phyloP scores from a whole-genome alignment of 495 filamentous ascomycete genomes.

The Hyaloscypha bicolor region DNA sequence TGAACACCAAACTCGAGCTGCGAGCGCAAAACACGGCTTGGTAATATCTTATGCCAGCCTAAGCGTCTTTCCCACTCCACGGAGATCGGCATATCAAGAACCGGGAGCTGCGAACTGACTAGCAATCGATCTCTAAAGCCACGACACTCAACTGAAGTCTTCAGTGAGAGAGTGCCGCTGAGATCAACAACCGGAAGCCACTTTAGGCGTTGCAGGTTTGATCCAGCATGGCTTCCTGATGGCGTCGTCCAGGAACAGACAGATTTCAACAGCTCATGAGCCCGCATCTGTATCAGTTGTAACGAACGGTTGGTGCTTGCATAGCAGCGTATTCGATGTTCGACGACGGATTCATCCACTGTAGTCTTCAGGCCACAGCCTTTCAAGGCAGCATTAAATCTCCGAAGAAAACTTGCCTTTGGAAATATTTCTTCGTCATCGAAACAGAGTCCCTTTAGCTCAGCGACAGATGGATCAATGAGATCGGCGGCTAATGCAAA shows the following conservation, averaged over 20 bases:
- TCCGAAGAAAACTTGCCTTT: slow-evolving; percentile 27
- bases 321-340: slow-evolving; percentile 19
- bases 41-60: slow-evolving; percentile 35
- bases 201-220: slow-evolving; percentile 15
- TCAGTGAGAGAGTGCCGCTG: slow-evolving; percentile 18
- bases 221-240: neutral
- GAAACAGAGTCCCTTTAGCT: slow-evolving; percentile 32
- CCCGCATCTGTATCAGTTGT: slow-evolving; percentile 17
- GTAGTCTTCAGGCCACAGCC: slow-evolving; percentile 31
- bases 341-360: slow-evolving; percentile 28
- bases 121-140: slow-evolving; percentile 28
- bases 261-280: slow-evolving; percentile 29
- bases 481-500: slow-evolving; percentile 21
- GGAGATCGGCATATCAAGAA: slow-evolving; percentile 27
- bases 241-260: slow-evolving; percentile 3
- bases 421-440: slow-evolving; percentile 38
- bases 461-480: slow-evolving; percentile 21
- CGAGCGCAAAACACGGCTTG: slow-evolving; percentile 24
- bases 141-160: slow-evolving; percentile 30
- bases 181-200: slow-evolving; percentile 38
- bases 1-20: slow-evolving; percentile 33
- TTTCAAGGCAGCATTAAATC: slow-evolving; percentile 25
- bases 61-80: slow-evolving; percentile 34
- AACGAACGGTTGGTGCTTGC: slow-evolving; percentile 12
- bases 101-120: slow-evolving; percentile 32